phyloP scores from a whole-genome alignment of 129 eudicot species.

The Mikania micrantha region DNA sequence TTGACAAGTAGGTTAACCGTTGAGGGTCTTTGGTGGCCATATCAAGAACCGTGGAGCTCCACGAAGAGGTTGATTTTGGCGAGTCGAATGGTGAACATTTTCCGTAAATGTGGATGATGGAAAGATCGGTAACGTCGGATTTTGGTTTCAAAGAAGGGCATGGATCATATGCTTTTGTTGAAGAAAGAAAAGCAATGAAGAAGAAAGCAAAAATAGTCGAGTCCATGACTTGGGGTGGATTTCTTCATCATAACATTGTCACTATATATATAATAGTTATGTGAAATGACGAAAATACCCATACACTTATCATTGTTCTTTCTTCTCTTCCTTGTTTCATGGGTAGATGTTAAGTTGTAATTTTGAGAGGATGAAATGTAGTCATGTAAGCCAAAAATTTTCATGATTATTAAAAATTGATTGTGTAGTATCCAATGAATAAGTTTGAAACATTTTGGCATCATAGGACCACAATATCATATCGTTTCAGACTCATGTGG shows the following conservation, averaged over 20 bases:
- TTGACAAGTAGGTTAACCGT: slow-evolving; percentile 59
- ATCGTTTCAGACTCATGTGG: background rate
- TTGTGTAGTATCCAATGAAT: background rate
- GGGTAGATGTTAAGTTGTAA: background rate
- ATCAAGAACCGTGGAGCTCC: slow-evolving; percentile 58
- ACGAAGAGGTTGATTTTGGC: slow-evolving; percentile 49
- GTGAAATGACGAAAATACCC: slow-evolving; percentile 19
- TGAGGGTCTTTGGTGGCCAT: slow-evolving; percentile 81
- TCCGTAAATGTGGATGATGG: slow-evolving; percentile 71
- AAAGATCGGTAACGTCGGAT: slow-evolving; percentile 44
- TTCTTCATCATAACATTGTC: background rate
- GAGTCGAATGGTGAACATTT: slow-evolving; percentile 81
- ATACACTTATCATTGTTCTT: background rate
- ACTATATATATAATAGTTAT: slow-evolving; percentile 7
- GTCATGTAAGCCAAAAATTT: slow-evolving; percentile 1
- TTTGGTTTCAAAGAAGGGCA: slow-evolving; percentile 44
- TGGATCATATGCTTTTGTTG: slow-evolving; percentile 41
- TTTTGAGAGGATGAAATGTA: background rate
- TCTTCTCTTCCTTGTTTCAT: slow-evolving; percentile 5
- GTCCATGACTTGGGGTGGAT: slow-evolving; percentile 27
- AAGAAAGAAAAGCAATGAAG: slow-evolving; percentile 36
- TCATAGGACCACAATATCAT: background rate
- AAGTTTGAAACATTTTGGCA: background rate
- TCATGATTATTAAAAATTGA: background rate
- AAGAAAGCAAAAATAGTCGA: slow-evolving; percentile 33